Base-by-base conservation (phyloP, 805 yeast species). In the Middelhovenomyces tepae region DNA sequence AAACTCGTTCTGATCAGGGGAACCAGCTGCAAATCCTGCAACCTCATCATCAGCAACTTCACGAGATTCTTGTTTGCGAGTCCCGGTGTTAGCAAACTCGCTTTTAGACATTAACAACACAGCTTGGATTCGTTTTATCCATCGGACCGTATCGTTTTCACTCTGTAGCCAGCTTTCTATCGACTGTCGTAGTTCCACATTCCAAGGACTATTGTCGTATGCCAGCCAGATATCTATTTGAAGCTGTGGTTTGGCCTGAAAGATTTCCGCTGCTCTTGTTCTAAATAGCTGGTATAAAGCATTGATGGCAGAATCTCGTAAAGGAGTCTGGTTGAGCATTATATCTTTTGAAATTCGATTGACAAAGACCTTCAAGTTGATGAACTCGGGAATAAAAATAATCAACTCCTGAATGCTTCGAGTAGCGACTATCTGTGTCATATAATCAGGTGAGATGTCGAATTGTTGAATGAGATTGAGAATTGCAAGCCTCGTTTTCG, bases 151-250 rank as follows among this genome's bases (percentile, higher is more conserved):
- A 9, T 63, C 67, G 10, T 60, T 41, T 19, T 59, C 63, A 4
- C 51, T 57, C 11, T 70, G 73, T 28, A 81, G 53, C 89, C 91
- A 82, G 11, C 71, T 66, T 10, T 48, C 52, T 8, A 82, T 61
- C 30, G 79, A 57, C 3, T 57, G 53, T 18, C 60, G 50, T 13
- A 79, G 50, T 5, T 63, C 65, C 1, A 42, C 43, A 27, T 74
- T 69, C 2, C 54, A 39, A 3, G 75, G 72, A 9, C 56, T 52
- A 8, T 50, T 58, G 57, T 65, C 75, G 41, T 60, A 67, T 22
- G 64, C 71, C 6, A 73, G 59, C 91, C 91, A 83, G 5, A 78
- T 56, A 17, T 71, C 59, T 27, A 60, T 65, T 25, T 74, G 75
- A 5, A 75, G 50, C 2, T 64, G 66, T 9, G 58, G 53, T 1